Evolutionary conservation across 2,329 filamentous ascomycete genomes (phyloP), one percentile per base, ranked within the genome.

Genomic region (Pseudocercospora eumusae): DNA sequence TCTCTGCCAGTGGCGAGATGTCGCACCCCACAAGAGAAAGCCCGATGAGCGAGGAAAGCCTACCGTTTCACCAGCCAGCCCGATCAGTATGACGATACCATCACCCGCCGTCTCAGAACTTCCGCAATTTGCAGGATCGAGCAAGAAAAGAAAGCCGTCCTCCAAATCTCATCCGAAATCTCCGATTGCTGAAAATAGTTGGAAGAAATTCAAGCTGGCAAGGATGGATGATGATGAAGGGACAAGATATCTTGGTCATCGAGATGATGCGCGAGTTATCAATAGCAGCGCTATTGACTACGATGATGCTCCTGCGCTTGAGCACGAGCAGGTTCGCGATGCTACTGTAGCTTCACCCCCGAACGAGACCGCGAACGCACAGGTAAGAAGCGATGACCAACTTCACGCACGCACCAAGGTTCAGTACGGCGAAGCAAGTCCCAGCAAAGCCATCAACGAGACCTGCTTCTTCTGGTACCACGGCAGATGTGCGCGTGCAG

Each of bases 401-500:
- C 28, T 31, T 23, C n/a, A 13, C 25, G 45, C 45, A 23, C 45
- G 47, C 7, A 21, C 20, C 21, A 52, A 15, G 15, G 6, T 52
- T 28, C 47, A 28, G 13, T 28, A 52, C 25, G 47, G 25, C 25
- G 15, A 28, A 6, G 47, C 23, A 28, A 27, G 21, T 52, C 21
- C 25, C 21, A 52, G 21, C 13, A 52, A 52, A 40, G 11, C 52
- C 8, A 31, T 55, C 15, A 47, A 60, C 15, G 44, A 61, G 13
- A 66, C 60, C 2, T 69, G 65, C 57, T 69, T 69, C 33, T 64
- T 63, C 62, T 69, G 66, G 65, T 66, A 67, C 25, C 68, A 68
- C 31, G 65, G 62, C 18, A 9, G n/a, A 4, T 68, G 66, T 33
- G 47, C 54, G 4, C 56, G 63, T 15, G 56, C 59, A 13, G 13